A percentile compares a stretch with the other conserved stretches of the same genome.
These are phyloP conservation scores for Fusarium pseudonygamai DNA, from an alignment of 2,329 filamentous ascomycete genomes.

Conservation along the genomic window DNA sequence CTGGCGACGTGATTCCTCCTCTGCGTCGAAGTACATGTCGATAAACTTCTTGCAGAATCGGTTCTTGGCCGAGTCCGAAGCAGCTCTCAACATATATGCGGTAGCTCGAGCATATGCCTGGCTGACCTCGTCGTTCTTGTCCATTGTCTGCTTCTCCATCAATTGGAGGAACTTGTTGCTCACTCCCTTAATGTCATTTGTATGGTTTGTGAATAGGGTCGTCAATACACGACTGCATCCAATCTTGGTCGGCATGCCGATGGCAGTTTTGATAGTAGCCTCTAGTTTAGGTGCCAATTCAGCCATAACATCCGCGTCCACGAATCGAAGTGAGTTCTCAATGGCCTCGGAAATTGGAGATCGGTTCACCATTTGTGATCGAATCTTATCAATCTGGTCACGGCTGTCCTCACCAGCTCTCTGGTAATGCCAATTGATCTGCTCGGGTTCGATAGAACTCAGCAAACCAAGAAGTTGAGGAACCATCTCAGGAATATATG, in stretches of 20 bases:
- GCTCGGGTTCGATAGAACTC: slow-evolving; percentile 88
- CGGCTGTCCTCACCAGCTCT: slow-evolving; percentile 88
- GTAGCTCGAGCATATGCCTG: slow-evolving; percentile 87
- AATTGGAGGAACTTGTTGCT: slow-evolving; percentile 79
- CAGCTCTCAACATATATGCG: slow-evolving; percentile 80
- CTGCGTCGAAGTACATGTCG: slow-evolving; percentile 81
- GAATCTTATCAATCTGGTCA: slow-evolving; percentile 88
- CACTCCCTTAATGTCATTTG: slow-evolving; percentile 77
- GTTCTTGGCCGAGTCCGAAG: slow-evolving; percentile 58
- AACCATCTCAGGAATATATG: slow-evolving; percentile 84
- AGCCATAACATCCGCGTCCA: slow-evolving; percentile 82
- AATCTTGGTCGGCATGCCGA: slow-evolving; percentile 94
- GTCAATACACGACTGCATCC: slow-evolving; percentile 87
- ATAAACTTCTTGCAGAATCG: slow-evolving; percentile 65
- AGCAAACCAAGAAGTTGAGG: slow-evolving; percentile 83
- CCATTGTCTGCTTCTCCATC: slow-evolving; percentile 83
- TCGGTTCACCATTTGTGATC: slow-evolving; percentile 81
- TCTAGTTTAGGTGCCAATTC: slow-evolving; percentile 78
- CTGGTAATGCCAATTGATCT: slow-evolving; percentile 91
- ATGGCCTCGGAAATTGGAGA: slow-evolving; percentile 95
- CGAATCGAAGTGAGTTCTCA: slow-evolving; percentile 84
- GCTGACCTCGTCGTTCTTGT: slow-evolving; percentile 93
- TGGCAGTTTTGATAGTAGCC: slow-evolving; percentile 81
- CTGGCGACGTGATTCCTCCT: slow-evolving; percentile 78
- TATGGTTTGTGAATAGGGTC: slow-evolving; percentile 83